Evolutionary conservation across 352 stramenopile species (phyloP), one percentile per base, ranked within the genome.

Genomic region (Pythium catenulatum): DNA sequence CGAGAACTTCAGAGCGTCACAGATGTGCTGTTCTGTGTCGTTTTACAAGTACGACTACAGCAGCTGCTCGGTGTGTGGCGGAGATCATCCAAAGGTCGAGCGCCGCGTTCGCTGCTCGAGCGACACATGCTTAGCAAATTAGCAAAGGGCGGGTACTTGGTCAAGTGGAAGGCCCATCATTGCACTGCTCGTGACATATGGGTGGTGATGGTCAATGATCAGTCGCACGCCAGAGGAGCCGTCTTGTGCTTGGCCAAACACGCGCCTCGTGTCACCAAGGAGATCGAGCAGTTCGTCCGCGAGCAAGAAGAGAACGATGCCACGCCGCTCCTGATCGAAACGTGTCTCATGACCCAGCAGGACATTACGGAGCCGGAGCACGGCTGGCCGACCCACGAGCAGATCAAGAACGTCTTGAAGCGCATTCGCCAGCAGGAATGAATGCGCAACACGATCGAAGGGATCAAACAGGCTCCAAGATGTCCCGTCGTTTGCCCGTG

Each of bases 21-120:
- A 52, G 27, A 78, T 78, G 72, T 80, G 72, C 54, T 80, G 54
- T 37, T 80, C 72, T 17, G 72, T 63, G 13, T 70, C 37, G 15
- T 48, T 59, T 13, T 41, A 70, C 15, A 80, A 23, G 54, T 52
- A 80, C 3, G 41, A 66, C 17, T 14, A 9, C 2, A 50, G 19
- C n/a, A 45, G 41, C 19, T 80, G 72, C 56, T 32, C 8, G 25
- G 54, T 80, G 1, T 80, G 52, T 59, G 52, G 52, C 21, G 54
- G 72, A 19, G 72, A 70, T 17, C 72, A 80, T 45, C 36, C 21
- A 3, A 5, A 32, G 4, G 30, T 59, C 14, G 32, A 70, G 37
- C 50, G 48, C 4, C 69, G 69, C 17, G 25, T 78, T 65, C 48
- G 69, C 19, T 78, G 45, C 30, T 59, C 54, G 25, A 80, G 72